Evolutionary conservation across 2,329 filamentous ascomycete genomes (phyloP), one percentile per base, ranked within the genome.

Genomic region (Aspergillus alliaceus): DNA sequence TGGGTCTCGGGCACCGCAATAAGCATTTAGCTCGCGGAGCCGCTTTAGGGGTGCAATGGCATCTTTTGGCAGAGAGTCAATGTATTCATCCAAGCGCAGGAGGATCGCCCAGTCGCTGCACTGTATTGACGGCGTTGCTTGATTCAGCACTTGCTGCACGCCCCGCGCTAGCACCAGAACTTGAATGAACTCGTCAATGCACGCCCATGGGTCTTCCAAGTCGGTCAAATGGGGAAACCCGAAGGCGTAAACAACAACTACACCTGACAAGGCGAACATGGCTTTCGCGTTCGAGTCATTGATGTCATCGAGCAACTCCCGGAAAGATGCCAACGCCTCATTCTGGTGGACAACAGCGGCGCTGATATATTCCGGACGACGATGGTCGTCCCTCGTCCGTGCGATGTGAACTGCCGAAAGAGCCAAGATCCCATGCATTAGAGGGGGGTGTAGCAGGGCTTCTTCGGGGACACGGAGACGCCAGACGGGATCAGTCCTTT

Each of bases 181-280:
- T 37, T 73, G 69, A 15, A 69, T 62, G 11, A 75, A 54, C 50
- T 75, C 71, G 32, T 70, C 66, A n/a, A 75, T 62, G 22, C 64
- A 68, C 27, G 60, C 57, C 61, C 64, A 68, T 3, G 65, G 64
- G 35, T 72, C 67, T n/a, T 62, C 62, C 8, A 54, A 54, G 7
- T 69, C 67, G 0, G 67, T 65, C 1, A 63, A 59, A 39, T 69
- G 65, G 2, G 71, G 70, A 40, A 70, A 75, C 0, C 68, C 75
- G 49, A 76, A 76, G 1, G 74, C 69, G 51, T 75, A 76, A 15
- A 75, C 63, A 20, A 72, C 70, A 11, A 76, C 69, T 20, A 78
- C 62, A 14, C 68, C 61, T 0, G 73, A 69, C 46, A 76, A 74
- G 1, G 72, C 67, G 52, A 78, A 76, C 59, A 78, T 70, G 1